Evolutionary conservation across 805 yeast species (phyloP).

Genomic region (Candida easanensis): DNA sequence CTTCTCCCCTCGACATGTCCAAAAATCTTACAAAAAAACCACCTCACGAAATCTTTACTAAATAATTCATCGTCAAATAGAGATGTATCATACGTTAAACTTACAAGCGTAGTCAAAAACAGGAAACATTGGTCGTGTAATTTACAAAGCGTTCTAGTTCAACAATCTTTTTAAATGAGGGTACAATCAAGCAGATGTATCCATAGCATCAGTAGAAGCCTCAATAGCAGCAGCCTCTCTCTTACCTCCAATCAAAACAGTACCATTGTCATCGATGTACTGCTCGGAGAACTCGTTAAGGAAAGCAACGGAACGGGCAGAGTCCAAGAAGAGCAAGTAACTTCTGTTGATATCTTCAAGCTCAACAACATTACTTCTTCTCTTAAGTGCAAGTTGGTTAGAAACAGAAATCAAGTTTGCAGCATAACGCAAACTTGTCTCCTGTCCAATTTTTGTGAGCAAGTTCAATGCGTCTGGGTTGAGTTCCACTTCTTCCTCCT

Average conservation of each 20-base stretch:
- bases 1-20: neutral
- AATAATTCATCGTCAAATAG: neutral
- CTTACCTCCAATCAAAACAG: conserved; percentile 51
- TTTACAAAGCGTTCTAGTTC: neutral
- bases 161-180: neutral
- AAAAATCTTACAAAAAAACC: neutral
- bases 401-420: conserved; percentile 88
- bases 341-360: conserved; percentile 83
- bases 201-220: conserved; percentile 34
- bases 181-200: conserved; percentile 28
- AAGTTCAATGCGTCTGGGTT: conserved; percentile 79
- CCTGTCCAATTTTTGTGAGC: conserved; percentile 85
- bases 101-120: neutral
- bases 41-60: neutral
- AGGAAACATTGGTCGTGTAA: neutral
- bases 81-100: neutral
- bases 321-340: conserved; percentile 82
- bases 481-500: conserved; percentile 89
- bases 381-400: conserved; percentile 78
- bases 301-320: conserved; percentile 84
- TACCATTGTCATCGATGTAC: conserved; percentile 78
- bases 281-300: conserved; percentile 66
- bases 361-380: conserved; percentile 70
- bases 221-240: conserved; percentile 32
- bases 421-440: conserved; percentile 89